phyloP scores from a whole-genome alignment of 495 filamentous ascomycete genomes.

The Penicillium mononematosum region DNA sequence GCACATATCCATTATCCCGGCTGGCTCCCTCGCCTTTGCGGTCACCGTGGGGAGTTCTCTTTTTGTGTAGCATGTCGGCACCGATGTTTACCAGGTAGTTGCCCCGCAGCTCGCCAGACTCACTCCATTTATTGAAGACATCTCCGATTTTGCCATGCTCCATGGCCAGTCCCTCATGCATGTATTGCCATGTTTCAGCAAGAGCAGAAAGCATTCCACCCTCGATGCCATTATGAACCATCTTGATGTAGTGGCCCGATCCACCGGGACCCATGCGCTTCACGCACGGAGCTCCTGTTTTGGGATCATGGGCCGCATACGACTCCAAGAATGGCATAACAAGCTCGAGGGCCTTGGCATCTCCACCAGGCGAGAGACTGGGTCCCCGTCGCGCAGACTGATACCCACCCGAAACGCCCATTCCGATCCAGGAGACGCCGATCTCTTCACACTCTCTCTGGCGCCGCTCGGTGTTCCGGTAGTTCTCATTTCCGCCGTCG shows the following conservation, averaged over 20 bases:
- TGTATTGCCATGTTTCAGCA: conserved; percentile 65
- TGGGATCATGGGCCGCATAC: conserved; percentile 59
- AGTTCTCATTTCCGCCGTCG: conserved; percentile 72
- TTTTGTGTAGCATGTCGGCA: conserved; percentile 56
- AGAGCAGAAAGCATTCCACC: conserved; percentile 64
- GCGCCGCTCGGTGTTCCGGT: conserved; percentile 61
- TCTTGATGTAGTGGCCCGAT: conserved; percentile 72
- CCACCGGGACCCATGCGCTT: conserved; percentile 60
- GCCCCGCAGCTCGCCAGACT: conserved; percentile 53
- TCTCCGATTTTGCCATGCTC: conserved; percentile 60
- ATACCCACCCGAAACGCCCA: conserved; percentile 70
- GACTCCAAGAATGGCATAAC: conserved; percentile 62
- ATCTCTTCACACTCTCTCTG: conserved; percentile 55
- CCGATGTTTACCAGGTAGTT: conserved; percentile 66
- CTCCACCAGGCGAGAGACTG: conserved; percentile 64
- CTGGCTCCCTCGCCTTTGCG: conserved; percentile 39
- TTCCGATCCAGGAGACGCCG: conserved; percentile 63
- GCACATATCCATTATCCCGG: conserved; percentile 45
- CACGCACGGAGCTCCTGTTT: conserved; percentile 60
- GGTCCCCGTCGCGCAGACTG: conserved; percentile 65
- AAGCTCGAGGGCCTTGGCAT: conserved; percentile 54
- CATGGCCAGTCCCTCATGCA: conserved; percentile 59
- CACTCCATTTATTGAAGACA: conserved; percentile 61
- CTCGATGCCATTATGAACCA: conserved; percentile 77
- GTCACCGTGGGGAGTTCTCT: conserved; percentile 43